phyloP scores from a whole-genome alignment of 2,329 filamentous ascomycete genomes.

The Claviceps quebecensis region DNA sequence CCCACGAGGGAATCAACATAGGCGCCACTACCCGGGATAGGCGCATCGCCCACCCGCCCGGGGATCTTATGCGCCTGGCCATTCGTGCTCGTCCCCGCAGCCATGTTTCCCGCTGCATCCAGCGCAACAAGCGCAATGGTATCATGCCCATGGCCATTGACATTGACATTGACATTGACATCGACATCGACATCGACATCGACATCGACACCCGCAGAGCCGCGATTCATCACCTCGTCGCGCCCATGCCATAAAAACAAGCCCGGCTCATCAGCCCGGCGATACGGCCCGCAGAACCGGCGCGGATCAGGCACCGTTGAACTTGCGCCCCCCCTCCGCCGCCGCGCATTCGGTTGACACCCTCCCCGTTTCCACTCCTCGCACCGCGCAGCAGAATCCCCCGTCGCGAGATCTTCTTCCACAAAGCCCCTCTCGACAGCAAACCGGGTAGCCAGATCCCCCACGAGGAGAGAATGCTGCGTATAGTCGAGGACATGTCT shows the following conservation, averaged over 20 bases:
- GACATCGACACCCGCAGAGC: too few relatives aligned
- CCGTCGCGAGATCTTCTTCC: conserved; percentile 29
- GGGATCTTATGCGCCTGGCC: conserved; percentile 40
- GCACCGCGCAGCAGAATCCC: conserved; percentile 25
- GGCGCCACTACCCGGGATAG: conserved; percentile 38
- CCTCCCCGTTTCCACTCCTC: conserved; percentile 24
- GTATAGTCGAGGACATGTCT: conserved; percentile 37
- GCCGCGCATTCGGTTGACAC: conserved; percentile 40
- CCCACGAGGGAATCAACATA: conserved; percentile 41
- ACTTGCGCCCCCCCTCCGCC: conserved; percentile 18
- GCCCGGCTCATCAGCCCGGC: neutral
- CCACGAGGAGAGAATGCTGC: conserved; percentile 35
- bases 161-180: too few relatives aligned
- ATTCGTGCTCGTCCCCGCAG: conserved; percentile 41
- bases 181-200: too few relatives aligned
- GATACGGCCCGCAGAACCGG: conserved; percentile 33
- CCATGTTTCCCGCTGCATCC: conserved; percentile 29
- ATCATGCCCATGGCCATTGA: conserved; percentile 29
- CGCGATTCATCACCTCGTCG: too few relatives aligned
- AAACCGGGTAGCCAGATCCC: conserved; percentile 39
- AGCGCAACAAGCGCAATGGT: conserved; percentile 40
- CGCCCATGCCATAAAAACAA: too few relatives aligned
- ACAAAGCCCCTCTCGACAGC: conserved; percentile 36
- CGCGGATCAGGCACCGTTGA: conserved; percentile 23
- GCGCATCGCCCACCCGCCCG: conserved; percentile 40